Evolutionary conservation across 495 filamentous ascomycete species (phyloP), one percentile per base, ranked within the genome.

Genomic region (Aspergillus ostianus): DNA sequence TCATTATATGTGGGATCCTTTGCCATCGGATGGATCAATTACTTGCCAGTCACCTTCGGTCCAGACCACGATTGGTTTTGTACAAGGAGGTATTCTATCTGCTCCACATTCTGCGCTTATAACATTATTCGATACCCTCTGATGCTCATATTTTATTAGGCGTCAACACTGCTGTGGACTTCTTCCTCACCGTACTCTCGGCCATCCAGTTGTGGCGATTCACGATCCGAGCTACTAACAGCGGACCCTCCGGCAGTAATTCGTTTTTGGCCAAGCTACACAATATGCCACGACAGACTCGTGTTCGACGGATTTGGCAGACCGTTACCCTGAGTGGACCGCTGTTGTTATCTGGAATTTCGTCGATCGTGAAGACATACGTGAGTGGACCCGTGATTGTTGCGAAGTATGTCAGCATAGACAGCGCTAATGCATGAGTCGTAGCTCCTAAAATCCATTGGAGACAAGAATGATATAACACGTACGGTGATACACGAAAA

Each of bases 351-450:
- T 75, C 72, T 0, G 72, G 72, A 0, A 65, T 60, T 27, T 70
- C 72, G 23, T 75, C 70, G 3, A 75, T 75, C 56, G 67, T 75
- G 15, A 75, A 75, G 49, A 75, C 72, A 46, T 75, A 73, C 62
- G 72, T 73, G 50, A 32, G 72, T 64, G 2, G 8, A 6, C 23
- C 23, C 23, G 4, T 4, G 3, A 32, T 32, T 7, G 8, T 32
- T 12, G 30, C 30, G 10, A 32, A 15, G 15, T 26, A 4, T 2
- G 4, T 26, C 23, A 26, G 2, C 2, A 4, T 26, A 26, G 23
- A 4, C 23, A 26, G 23, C 23, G 4, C 23, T 26, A 26, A 26
- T 26, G 23, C 23, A 26, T 26, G 2, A 26, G 23, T 26, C 23
- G 23, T 26, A 41, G 12, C 30, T 36, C 0, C 54, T 51, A 4